Evolutionary conservation across 2,329 filamentous ascomycete genomes (phyloP), one percentile per base, ranked within the genome.

Genomic region (Talaromyces albobiverticillius): DNA sequence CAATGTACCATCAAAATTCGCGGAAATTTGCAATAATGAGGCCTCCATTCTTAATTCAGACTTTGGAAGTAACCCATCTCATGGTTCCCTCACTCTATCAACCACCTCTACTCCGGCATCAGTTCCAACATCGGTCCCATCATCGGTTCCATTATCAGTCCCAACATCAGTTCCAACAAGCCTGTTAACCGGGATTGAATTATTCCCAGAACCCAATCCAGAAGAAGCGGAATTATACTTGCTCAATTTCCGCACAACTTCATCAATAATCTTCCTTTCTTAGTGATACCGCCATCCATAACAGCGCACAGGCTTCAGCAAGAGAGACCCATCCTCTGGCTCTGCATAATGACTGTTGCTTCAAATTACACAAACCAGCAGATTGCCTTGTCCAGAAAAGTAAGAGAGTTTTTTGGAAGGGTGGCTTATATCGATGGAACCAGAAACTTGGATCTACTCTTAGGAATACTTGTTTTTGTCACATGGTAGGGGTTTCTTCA

Each of bases 261-360:
- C 13, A 42, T 51, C 11, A 41, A 23, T 16, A 16, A 43, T 34
- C 38, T 51, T 16, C 48, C 48, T 11, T 51, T 51, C 4, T 14
- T 51, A 23, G 38, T 34, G 38, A 43, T 51, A 41, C 26, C 38
- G 4, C 38, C 13, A 16, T 32, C 48, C 32, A 9, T 31, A 14
- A 43, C 38, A 16, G 48, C 48, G 7, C 43, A n/a, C 26, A 26
- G 29, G 9, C 26, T 51, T 18, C 48, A 22, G 6, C 36, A 34
- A 18, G 48, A 51, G 41, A 51, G 48, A 14, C 48, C 48, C 11
- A 51, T 51, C 14, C 48, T 51, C 9, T 51, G 48, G 48, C 38
- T 51, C 14, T 51, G 36, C 20, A 51, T 51, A 42, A 51, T 51
- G 48, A 20, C 38, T 9, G 48, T 51, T 13, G 48, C 48, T 25